Base-by-base conservation (phyloP, 2,329 filamentous ascomycete species). In the Ambrosiella cleistominuta region DNA sequence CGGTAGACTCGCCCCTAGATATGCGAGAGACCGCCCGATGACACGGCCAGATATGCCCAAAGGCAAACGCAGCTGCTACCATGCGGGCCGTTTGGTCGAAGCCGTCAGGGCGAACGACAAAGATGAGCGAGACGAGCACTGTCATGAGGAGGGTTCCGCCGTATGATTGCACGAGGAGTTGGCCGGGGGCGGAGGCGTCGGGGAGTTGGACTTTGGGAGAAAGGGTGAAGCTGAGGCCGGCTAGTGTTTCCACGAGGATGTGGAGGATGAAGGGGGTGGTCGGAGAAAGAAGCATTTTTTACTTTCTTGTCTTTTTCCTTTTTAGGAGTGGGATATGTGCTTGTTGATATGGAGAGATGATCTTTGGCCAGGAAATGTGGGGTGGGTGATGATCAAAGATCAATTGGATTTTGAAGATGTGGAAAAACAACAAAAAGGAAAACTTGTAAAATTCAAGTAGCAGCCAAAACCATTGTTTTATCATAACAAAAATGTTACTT, bases 31-130 rank as follows among this genome's bases (percentile, higher is more conserved):
- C 67, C 0, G 76, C 76, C 39, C 76, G 68, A 53, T 70, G 67
- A 37, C 68, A 70, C 1, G 76, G 76, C 67, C 72, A 78, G 1
- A 71, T 45, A 59, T 79, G 76, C 66, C 76, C 78, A 19, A 70
- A 70, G 0, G 70, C 74, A 60, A 78, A 66, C 0, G 72, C 69
- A 0, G 68, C 62, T 0, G 71, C 70, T 1, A 73, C 62, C 17
- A 69, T 61, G 7, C 68, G 66, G 3, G 65, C 64, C 0, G 67
- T 66, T 3, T 66, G 57, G 61, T 71, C 67, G 50, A 70, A 64
- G 1, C 59, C 64, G 0, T 53, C 51, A 7, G 66, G 63, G 1
- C 68, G 66, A 3, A 63, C 54, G 8, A 69, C 61, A 45, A 75
- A 65, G 12, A 66, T 60, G 2, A 74, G 62, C 50, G 71, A 72